Evolutionary conservation across 148 eudicot species (phyloP), one percentile per base, ranked within the genome.

Genomic region (Camellia lanceoleosa): DNA sequence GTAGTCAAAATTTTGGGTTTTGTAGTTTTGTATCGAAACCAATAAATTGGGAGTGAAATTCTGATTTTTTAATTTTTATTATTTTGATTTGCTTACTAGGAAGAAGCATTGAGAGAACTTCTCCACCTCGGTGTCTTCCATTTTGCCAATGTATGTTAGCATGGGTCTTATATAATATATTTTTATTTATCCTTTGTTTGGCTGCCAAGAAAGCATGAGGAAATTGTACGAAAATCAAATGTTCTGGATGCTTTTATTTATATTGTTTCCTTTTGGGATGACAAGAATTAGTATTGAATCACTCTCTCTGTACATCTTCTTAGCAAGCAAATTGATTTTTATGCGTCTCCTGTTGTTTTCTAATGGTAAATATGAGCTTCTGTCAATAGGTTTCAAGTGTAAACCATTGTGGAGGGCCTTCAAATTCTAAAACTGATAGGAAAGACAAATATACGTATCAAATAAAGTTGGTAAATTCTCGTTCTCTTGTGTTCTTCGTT

Each of bases 41-140:
- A 68, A 51, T 13, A 55, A 38, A 0, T 23, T 68, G 23, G 51
- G 19, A 20, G 9, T 15, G 12, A 19, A 14, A 14, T 23, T 52
- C 19, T 15, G 19, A 30, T 9, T 51, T 30, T 30, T 30, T 30
- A 0, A 30, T 38, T 12, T 7, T 47, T 6, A 4, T 47, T 47
- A 47, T n/a, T 56, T 56, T 56, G 5, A 61, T 59, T 30, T 11
- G 7, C 44, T 60, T 44, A 69, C 7, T 71, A 91, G 92, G 87
- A 86, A 70, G 87, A 88, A 49, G 92, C 92, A 62, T 51, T 85
- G 71, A 79, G 91, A 89, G 72, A 85, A 85, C 41, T 85, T 82
- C 10, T 85, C 0, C 60, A 69, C 81, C 20, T 78, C 83, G 3
- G 79, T 64, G 82, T 78, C 60, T 54, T 68, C 65, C 51, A 81